A percentile compares a stretch with the other conserved stretches of the same genome.
phyloP scores from a whole-genome alignment of 2,329 filamentous ascomycete genomes.

The Stachybotrys chartarum region DNA sequence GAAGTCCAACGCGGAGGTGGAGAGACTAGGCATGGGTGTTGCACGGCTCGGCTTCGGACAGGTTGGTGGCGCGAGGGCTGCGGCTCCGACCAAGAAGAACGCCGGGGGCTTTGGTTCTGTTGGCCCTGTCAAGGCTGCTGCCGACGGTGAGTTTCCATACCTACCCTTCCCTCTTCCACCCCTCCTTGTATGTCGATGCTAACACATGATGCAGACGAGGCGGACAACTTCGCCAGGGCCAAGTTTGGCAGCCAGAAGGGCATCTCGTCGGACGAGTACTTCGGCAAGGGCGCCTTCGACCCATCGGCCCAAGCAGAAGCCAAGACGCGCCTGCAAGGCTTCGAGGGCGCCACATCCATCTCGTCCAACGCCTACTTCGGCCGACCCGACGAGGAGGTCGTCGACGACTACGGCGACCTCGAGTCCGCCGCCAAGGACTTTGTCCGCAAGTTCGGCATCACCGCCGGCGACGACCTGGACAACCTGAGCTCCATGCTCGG shows the following conservation, averaged over 20 bases:
- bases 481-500: constrained; percentile 78
- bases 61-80: constrained; percentile 57
- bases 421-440: constrained; percentile 95
- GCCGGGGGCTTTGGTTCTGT: constrained; percentile 83
- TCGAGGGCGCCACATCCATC: constrained; percentile 87
- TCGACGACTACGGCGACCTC: constrained; percentile 81
- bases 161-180: neutral
- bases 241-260: constrained; percentile 93
- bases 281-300: constrained; percentile 84
- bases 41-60: constrained; percentile 83
- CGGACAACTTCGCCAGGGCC: constrained; percentile 72
- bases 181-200: constrained; percentile 1
- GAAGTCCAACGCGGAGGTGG: constrained; percentile 70
- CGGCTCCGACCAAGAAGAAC: constrained; percentile 58
- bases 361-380: constrained; percentile 98
- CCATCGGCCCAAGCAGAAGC: constrained; percentile 75
- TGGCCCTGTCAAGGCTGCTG: constrained; percentile 62
- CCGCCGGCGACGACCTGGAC: constrained; percentile 91
- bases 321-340: constrained; percentile 79
- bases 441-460: constrained; percentile 89
- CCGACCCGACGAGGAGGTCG: constrained; percentile 73
- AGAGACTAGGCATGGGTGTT: constrained; percentile 85
- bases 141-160: constrained; percentile 49
- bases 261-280: constrained; percentile 97
- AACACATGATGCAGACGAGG: constrained; percentile 48